Conservation (phyloP, 164 flowering plant genomes). For the Protea cynaroides region DNA sequence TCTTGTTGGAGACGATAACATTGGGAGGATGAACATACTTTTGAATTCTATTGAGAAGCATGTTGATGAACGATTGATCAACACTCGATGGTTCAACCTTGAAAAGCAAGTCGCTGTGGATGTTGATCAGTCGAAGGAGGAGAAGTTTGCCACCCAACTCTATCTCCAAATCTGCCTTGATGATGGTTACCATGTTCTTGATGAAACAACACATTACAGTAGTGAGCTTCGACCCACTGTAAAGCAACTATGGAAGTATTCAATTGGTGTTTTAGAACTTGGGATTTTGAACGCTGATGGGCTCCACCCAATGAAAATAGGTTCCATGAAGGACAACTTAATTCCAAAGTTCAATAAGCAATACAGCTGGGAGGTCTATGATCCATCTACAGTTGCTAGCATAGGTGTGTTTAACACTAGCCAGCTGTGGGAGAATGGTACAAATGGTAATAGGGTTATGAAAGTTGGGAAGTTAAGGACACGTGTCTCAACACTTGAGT, state of each 20-base stretch:
- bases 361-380: conserved; percentile 91
- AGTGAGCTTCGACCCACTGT: conserved; percentile 94
- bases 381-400: conserved; percentile 76
- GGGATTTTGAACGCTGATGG: conserved; percentile 72
- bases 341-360: conserved; percentile 79
- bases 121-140: conserved; percentile 73
- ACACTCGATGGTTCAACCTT: conserved; percentile 73
- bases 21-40: conserved; percentile 73
- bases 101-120: conserved; percentile 73
- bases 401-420: conserved; percentile 80
- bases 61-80: conserved; percentile 75
- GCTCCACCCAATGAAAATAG: conserved; percentile 84
- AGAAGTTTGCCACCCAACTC: conserved; percentile 67
- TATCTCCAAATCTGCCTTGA: conserved; percentile 79
- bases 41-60: conserved; percentile 57
- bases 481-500: conserved; percentile 85
- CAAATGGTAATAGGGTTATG: conserved; percentile 43
- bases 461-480: conserved; percentile 81
- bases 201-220: conserved; percentile 86
- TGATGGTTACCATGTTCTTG: conserved; percentile 96
- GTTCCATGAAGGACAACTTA: conserved; percentile 58
- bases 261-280: conserved; percentile 76
- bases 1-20: conserved; percentile 76
- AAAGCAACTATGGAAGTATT: conserved; percentile 76
- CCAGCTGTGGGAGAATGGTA: conserved; percentile 61